Base-by-base conservation (phyloP, 169 alveolate genomes). In the Cryptosporidium tyzzeri region DNA sequence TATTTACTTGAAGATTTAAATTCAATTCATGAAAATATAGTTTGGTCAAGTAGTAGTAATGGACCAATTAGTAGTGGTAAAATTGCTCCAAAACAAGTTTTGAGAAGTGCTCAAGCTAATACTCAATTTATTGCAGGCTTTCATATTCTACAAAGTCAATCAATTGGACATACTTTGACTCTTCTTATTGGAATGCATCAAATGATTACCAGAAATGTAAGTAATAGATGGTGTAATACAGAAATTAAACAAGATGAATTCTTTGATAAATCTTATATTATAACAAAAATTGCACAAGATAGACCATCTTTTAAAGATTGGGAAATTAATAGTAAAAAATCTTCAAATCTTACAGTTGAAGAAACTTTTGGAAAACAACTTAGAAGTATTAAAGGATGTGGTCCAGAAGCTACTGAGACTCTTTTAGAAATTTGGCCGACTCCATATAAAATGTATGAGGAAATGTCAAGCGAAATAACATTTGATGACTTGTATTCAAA, bases 301-400 rank as follows among this genome's bases (percentile, higher is more conserved):
- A 67, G 92, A 61, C 92, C 93, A 37, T 69, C 87, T n/a, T 84
- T 69, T 62, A 85, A 92, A 91, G 95, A 92, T 31, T 94, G 96
- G 96, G 94, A 93, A 37, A 50, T 59, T 62, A 70, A 91, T 45
- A 94, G 94, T n/a, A 91, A 94, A 44, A 95, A 93, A 67, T 86
- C 93, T 8, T 89, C 93, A 75, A 92, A 94, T 26, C 67, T 94
- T 62, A 92, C 96, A n/a, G 93, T 92, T 67, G 75, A 71, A 21
- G 96, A 95, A 26, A 73, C 93, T 14, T 95, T 95, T 86, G 97
- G 97, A 4, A 93, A 86, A 45, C 97, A 95, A 58, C 86, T 95
- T 9, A 69, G 97, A 73, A 73, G 91, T 44, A 91, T 92, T n/a
- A 89, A 92, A 41, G 85, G 91, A 74, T 91, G 96, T 53, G 95